Evolutionary conservation across 371 early-diverging fungal genomes (phyloP).

Genomic region (Coemansia sp.): DNA sequence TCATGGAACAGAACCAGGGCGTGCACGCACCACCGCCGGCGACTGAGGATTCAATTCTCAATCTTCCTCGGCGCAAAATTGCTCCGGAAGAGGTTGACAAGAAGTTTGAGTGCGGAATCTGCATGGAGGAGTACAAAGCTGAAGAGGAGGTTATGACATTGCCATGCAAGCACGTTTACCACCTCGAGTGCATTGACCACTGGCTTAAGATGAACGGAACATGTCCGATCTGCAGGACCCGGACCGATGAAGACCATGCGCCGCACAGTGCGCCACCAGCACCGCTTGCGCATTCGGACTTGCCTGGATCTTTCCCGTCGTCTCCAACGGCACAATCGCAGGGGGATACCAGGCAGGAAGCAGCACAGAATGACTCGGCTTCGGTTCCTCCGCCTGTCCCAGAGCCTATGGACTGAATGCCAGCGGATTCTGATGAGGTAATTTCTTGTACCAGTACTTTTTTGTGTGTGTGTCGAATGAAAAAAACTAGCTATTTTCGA

Average conservation of each 20-base stretch:
- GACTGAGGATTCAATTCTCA: conserved; percentile 62
- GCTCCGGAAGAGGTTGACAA: conserved; percentile 58
- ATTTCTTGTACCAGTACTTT: conserved; percentile 11
- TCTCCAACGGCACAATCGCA: conserved; percentile 10
- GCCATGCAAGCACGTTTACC: conserved; percentile 84
- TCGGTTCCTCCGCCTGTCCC: conserved; percentile 12
- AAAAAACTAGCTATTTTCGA: neutral
- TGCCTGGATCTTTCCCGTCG: conserved; percentile 45
- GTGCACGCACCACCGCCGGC: conserved; percentile 69
- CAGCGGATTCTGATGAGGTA: neutral
- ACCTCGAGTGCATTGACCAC: conserved; percentile 81
- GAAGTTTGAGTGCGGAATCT: conserved; percentile 67
- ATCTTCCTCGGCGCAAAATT: conserved; percentile 56
- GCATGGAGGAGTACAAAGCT: conserved; percentile 74
- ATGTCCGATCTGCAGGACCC: conserved; percentile 79
- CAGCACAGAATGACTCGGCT: neutral
- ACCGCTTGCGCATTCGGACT: conserved; percentile 27
- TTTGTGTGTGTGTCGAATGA: neutral
- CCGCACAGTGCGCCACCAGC: conserved; percentile 2
- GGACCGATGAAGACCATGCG: conserved; percentile 18
- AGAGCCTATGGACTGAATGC: conserved; percentile 40
- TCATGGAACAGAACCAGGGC: conserved; percentile 72
- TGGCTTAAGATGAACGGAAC: conserved; percentile 87
- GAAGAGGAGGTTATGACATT: conserved; percentile 62
- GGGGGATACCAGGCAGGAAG: neutral